phyloP scores from a whole-genome alignment of 768 basidiomycete genomes.

The Leucocoprinus sp. region DNA sequence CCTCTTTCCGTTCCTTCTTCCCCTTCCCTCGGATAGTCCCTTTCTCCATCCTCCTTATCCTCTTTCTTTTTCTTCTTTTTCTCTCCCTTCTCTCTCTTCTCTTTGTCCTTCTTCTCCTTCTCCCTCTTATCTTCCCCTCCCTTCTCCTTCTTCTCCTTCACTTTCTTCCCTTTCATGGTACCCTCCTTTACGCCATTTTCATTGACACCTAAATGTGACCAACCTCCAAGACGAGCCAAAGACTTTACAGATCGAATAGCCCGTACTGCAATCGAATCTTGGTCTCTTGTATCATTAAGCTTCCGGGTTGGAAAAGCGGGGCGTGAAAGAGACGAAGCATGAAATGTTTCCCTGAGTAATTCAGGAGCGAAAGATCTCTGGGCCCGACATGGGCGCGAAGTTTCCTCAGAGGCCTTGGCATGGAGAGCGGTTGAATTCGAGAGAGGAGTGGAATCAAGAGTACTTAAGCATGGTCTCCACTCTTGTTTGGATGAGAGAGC shows the following conservation, averaged over 20 bases:
- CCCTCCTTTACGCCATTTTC: slow-evolving; percentile 18
- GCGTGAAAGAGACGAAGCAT: slow-evolving; percentile 14
- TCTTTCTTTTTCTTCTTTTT: slow-evolving; percentile 27
- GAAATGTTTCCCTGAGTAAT: slow-evolving; percentile 11
- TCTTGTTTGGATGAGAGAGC: slow-evolving; percentile 29
- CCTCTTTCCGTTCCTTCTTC: slow-evolving; percentile 19
- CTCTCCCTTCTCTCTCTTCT: slow-evolving; percentile 19
- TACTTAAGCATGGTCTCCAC: slow-evolving; percentile 60
- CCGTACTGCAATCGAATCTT: slow-evolving; percentile 65
- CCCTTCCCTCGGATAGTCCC: slow-evolving; percentile 13
- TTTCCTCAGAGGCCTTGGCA: slow-evolving; percentile 2
- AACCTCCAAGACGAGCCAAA: slow-evolving; percentile 63
- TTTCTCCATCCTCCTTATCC: slow-evolving; percentile 29
- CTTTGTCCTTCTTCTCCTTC: slow-evolving; percentile 28
- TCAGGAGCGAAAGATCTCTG: slow-evolving; percentile 8
- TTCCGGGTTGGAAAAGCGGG: slow-evolving; percentile 22
- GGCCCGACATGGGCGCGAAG: slow-evolving; percentile 12
- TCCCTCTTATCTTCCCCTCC: too few species aligned
- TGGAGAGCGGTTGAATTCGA: slow-evolving; percentile 22
- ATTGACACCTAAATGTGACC: slow-evolving; percentile 43
- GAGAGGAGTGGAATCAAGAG: slow-evolving; percentile 39
- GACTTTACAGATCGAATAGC: slow-evolving; percentile 73
- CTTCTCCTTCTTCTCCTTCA: slow-evolving; percentile 27
- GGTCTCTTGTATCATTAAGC: slow-evolving; percentile 16
- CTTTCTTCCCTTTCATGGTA: too few species aligned